These are phyloP conservation scores for Kurtzmaniella natalensis DNA, from an alignment of 1,139 yeast genomes.

Conservation along the genomic window DNA sequence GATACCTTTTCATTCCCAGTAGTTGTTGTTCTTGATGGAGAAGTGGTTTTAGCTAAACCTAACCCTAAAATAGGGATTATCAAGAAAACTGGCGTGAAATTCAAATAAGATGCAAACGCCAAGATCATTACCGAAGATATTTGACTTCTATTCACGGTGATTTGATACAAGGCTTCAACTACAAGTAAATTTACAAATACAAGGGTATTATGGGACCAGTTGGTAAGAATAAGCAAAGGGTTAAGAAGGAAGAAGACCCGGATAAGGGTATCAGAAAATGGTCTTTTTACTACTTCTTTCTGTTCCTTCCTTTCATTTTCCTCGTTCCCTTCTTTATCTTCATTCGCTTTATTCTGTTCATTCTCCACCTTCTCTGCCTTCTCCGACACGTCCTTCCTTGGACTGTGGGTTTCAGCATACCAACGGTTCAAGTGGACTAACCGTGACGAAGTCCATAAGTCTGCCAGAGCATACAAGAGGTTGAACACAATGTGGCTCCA, in stretches of 20 bases:
- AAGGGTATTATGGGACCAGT: slow-evolving; percentile 66
- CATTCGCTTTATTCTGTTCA: no score
- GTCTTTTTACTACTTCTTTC: no score
- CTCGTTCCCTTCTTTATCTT: slow-evolving; percentile 13
- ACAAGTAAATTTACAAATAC: slow-evolving; percentile 57
- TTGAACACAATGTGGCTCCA: slow-evolving; percentile 19
- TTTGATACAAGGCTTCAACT: slow-evolving; percentile 45
- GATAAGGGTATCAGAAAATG: slow-evolving; percentile 40
- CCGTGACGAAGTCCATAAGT: slow-evolving; percentile 37
- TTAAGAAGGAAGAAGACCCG: slow-evolving; percentile 70
- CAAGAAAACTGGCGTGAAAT: slow-evolving; percentile 57
- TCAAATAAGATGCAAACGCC: slow-evolving; percentile 61
- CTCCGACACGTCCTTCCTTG: neutral
- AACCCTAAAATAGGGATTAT: slow-evolving; percentile 50
- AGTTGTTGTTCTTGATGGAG: slow-evolving; percentile 1
- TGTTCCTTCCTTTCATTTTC: slow-evolving; percentile 10
- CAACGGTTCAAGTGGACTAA: slow-evolving; percentile 38
- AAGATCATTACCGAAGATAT: slow-evolving; percentile 49
- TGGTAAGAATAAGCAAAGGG: slow-evolving; percentile 69
- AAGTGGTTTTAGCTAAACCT: slow-evolving; percentile 19
- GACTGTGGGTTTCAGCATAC: slow-evolving; percentile 15
- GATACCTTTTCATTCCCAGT: neutral
- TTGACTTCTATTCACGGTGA: slow-evolving; percentile 36
- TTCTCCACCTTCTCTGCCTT: no score
- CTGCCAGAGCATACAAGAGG: slow-evolving; percentile 37